Base-by-base conservation (phyloP, 2,329 filamentous ascomycete genomes). In the Colletotrichum chrysophilum region DNA sequence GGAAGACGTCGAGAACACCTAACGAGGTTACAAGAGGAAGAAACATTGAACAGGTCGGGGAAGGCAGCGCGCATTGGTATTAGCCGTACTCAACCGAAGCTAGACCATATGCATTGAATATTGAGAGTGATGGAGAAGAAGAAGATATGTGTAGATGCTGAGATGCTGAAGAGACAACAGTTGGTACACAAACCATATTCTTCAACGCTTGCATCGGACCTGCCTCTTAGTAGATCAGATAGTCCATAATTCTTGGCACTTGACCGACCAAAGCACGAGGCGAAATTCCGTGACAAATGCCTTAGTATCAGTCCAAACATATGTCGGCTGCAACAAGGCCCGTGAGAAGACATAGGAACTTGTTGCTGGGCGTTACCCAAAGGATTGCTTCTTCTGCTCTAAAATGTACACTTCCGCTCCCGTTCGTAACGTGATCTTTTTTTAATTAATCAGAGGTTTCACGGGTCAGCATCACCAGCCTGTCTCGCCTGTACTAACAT, bases 381-480 rank as follows among this genome's bases (percentile, higher is more conserved):
- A 48, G 38, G 70, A 61, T 76, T 76, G 70, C 64, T 74, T 69
- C 70, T 74, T 76, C 70, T 76, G 74, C 74, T 76, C 56, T 76
- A 69, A 74, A 76, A 69, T 76, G 48, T 73, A 76, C 74, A 76
- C 60, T n/a, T 76, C 43, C 65, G 67, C 48, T 73, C 65, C 74
- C 21, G 18, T 67, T 74, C 65, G 58, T 68, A 48, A 64, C n/a
- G 10, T 52, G 43, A 52, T 21, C 43, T 52, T 65, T 64, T 64
- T 43, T 30, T 56, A 5, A 26, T 34, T 56, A n/a, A 28, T 67
- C 32, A 48, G 18, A 9, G n/a, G 30, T 32, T 28, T 83, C 80
- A 91, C 74, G 89, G 89, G 74, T 90, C 89, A 38, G 86, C 85
- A 76, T 93, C 91, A 32, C 88, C 90, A 67, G 86, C 84, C 83